A percentile compares a stretch with the other conserved stretches of the same genome.
Evolutionary conservation across 176 grass and related monocot genomes (phyloP).

Genomic region (Eremochloa ophiuroides): DNA sequence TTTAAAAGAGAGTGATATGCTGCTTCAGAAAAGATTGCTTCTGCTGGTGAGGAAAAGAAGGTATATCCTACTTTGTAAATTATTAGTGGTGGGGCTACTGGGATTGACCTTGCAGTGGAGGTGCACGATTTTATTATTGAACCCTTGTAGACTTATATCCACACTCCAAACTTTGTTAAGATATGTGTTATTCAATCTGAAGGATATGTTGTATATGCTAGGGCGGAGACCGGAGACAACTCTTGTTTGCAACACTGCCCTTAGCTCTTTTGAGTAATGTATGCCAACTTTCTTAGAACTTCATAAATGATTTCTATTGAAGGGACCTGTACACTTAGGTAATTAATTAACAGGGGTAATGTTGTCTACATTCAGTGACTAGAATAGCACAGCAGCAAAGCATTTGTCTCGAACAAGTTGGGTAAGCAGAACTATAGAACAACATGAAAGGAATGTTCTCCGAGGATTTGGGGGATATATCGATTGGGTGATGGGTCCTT

Average conservation of each 20-base stretch:
- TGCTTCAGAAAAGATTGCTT: slow-evolving; percentile 40
- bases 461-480: not conserved
- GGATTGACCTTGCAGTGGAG: slow-evolving; percentile 63
- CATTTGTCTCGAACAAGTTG: not conserved
- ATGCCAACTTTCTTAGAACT: not conserved
- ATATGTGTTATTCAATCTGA: slow-evolving; percentile 44
- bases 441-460: not conserved
- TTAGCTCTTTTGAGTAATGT: slow-evolving; percentile 14
- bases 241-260: slow-evolving; percentile 26
- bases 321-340: not conserved
- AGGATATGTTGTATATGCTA: slow-evolving; percentile 58
- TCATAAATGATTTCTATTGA: slow-evolving; percentile 3
- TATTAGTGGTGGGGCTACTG: slow-evolving; percentile 50
- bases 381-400: not conserved
- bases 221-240: not conserved
- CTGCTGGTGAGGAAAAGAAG: slow-evolving; percentile 46
- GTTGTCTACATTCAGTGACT: not conserved
- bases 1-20: slow-evolving; percentile 40
- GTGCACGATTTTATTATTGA: slow-evolving; percentile 63
- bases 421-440: not conserved
- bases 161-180: slow-evolving; percentile 36
- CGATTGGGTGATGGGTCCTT: not conserved
- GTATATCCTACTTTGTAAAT: slow-evolving; percentile 55
- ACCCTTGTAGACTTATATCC: slow-evolving; percentile 45
- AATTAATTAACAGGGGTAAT: not conserved